Conservation (phyloP, 2,329 filamentous ascomycete genomes). For the Exophiala sideris region DNA sequence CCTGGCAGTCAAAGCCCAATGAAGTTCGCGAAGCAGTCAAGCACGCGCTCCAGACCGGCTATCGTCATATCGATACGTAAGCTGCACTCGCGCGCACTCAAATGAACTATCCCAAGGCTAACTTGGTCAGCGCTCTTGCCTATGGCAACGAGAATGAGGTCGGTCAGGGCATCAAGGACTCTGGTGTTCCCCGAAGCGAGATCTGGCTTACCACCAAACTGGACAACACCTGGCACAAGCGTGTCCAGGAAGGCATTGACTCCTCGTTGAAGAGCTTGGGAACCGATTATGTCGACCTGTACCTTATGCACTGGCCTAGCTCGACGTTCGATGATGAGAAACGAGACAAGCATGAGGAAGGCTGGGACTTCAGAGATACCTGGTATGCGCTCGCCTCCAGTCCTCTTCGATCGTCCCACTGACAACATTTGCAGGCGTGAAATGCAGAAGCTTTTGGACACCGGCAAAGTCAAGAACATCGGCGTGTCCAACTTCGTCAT, state of each 20-base stretch:
- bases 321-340: conserved; percentile 30
- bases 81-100: conserved; percentile 1
- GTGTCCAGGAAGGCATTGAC: conserved; percentile 58
- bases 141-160: conserved; percentile 75
- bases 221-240: conserved; percentile 72
- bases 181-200: conserved; percentile 62
- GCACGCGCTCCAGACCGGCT: conserved; percentile 63
- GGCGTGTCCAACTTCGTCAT: conserved; percentile 85
- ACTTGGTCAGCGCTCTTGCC: conserved; percentile 54
- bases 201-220: conserved; percentile 79
- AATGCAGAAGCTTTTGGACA: conserved; percentile 44
- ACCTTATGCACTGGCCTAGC: conserved; percentile 60
- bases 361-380: conserved; percentile 81
- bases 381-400: conserved; percentile 43
- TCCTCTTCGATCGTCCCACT: conserved; percentile 37
- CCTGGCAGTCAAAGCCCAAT: conserved; percentile 70
- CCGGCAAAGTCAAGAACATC: conserved; percentile 69
- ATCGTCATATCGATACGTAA: conserved; percentile 70
- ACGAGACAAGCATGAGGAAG: conserved; percentile 60
- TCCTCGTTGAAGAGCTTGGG: conserved; percentile 62
- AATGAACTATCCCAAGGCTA: neutral
- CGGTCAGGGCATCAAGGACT: conserved; percentile 61
- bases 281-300: conserved; percentile 65
- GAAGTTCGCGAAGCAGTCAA: conserved; percentile 70
- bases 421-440: conserved; percentile 25